phyloP scores from a whole-genome alignment of 148 eudicot genomes.

The Camellia lanceoleosa region DNA sequence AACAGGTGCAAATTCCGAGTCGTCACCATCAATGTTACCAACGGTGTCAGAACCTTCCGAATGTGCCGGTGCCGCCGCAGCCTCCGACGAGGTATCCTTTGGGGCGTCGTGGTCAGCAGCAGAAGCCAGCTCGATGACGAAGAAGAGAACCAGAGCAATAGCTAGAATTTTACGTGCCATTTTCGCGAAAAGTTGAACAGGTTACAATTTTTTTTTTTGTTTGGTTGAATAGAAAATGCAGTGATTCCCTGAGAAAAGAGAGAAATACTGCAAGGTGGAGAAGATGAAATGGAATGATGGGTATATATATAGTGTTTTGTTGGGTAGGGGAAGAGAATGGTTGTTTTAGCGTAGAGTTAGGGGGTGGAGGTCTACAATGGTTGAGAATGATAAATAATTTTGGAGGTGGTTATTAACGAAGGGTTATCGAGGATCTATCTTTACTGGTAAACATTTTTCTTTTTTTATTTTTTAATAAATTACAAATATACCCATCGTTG shows the following conservation, averaged over 20 bases:
- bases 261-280: background rate
- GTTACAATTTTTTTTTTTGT: background rate
- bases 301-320: background rate
- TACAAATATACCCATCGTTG: no score
- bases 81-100: no score
- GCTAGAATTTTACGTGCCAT: constrained; percentile 12
- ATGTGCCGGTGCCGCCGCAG: background rate
- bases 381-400: no score
- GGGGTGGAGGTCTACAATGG: no score
- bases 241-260: no score
- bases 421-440: no score
- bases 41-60: background rate
- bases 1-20: background rate
- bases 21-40: background rate
- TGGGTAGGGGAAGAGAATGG: background rate
- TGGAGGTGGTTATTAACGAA: no score
- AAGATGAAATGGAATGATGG: background rate
- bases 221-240: background rate
- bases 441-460: no score
- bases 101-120: background rate
- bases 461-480: no score
- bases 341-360: background rate
- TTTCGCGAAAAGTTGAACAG: background rate
- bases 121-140: constrained; percentile 7
- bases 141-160: constrained; percentile 11